Conservation (phyloP, 352 stramenopile species). For the Phytophthora quininea region DNA sequence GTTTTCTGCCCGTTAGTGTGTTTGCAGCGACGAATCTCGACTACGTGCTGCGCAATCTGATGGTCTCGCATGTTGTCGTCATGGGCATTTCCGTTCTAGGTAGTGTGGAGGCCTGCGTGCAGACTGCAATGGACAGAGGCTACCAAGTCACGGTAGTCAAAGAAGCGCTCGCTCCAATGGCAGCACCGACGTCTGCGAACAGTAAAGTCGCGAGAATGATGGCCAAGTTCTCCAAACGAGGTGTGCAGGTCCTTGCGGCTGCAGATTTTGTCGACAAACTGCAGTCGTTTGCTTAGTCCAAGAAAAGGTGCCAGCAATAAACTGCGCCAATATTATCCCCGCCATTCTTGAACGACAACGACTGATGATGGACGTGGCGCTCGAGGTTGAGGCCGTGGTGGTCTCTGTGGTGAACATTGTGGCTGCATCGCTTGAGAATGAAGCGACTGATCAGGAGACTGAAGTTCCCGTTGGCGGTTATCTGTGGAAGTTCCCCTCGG, state of each 20-base stretch:
- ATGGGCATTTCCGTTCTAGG: constrained; percentile 83
- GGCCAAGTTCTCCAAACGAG: constrained; percentile 29
- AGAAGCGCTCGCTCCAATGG: constrained; percentile 63
- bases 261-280: constrained; percentile 42
- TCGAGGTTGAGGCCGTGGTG: constrained; percentile 18
- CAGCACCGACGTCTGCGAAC: neutral
- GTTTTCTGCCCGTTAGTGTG: constrained; percentile 44
- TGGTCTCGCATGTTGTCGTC: constrained; percentile 86
- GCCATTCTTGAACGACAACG: constrained; percentile 10
- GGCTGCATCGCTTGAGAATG: constrained; percentile 1
- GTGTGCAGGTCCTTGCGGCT: constrained; percentile 36
- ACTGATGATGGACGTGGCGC: neutral
- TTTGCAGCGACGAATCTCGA: constrained; percentile 91
- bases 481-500: constrained; percentile 76
- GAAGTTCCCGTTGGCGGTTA: constrained; percentile 27
- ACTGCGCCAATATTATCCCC: neutral
- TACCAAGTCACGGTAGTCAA: constrained; percentile 87
- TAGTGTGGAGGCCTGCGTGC: constrained; percentile 81
- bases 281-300: constrained; percentile 40
- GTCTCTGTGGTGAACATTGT: constrained; percentile 21
- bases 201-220: constrained; percentile 24
- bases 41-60: constrained; percentile 89
- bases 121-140: constrained; percentile 86
- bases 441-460: constrained; percentile 4
- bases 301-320: constrained; percentile 6